Base-by-base conservation (phyloP, 192 early-diverging fungal species). In the Coemansia sp. region DNA sequence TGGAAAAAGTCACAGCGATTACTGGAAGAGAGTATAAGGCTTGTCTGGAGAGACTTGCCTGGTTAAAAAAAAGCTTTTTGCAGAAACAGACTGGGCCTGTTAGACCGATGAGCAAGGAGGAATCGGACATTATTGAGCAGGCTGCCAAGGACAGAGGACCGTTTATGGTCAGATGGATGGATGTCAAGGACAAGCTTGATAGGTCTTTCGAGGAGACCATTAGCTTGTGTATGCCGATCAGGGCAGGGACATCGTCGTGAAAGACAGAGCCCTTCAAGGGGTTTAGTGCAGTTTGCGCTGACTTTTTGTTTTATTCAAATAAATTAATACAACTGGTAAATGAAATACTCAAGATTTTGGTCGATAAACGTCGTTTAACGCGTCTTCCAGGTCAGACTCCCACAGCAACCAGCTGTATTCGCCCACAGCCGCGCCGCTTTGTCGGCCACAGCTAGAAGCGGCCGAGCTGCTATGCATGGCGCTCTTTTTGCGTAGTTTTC, bases 301-400 rank as follows among this genome's bases (percentile, higher is more conserved):
- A 25, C 22, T n/a, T 60, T 14, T 57, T 57, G 42, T 56, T 66
- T 30, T 57, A 48, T 40, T 40, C 16, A 51, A 17, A 51, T 51
- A 51, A 48, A 51, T 51, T 16, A 51, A 17, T 16, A 51, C 50
- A 51, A 2, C 7, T 51, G 17, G 17, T 51, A 25, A 7, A 25
- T 7, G 17, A 25, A 51, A 51, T 14, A 51, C 11, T 45, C n/a
- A 55, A 10, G 62, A 22, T 10, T 65, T 42, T 42, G 25, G 51
- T 0, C 59, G 32, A 28, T 63, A 68, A 8, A 75, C 72, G 2
- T 81, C 69, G 11, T 72, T 66, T 8, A 81, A 59, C 11, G 69
- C 66, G 14, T 81, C 73, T 45, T 81, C 78, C 4, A 81, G 60
- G 18, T 81, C 78, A 16, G 78, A 81, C 32, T 81, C 78, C 78